phyloP scores from a whole-genome alignment of 331 rosid species.

The Cucumis variabilis region DNA sequence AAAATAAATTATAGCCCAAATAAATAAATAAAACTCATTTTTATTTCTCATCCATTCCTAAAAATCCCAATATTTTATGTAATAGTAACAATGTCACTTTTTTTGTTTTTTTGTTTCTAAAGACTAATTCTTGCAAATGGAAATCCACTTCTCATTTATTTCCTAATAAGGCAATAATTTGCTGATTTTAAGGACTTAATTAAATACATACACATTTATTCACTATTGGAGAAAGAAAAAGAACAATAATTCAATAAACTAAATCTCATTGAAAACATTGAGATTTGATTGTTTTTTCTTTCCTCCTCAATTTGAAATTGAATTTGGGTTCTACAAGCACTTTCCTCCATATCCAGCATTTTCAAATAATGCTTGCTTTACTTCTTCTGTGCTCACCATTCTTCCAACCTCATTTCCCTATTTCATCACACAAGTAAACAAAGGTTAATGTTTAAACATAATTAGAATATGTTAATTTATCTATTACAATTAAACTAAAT shows the following conservation, averaged over 20 bases:
- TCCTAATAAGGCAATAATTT: background rate
- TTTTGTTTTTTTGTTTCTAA: no score
- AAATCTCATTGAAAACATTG: conserved; percentile 1
- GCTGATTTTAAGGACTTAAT: background rate
- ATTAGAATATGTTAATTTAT: no score
- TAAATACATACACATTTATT: conserved; percentile 15
- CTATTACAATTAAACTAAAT: no score
- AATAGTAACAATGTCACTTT: background rate
- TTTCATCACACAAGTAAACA: background rate
- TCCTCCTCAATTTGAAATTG: no score
- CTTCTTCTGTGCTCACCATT: conserved; percentile 57
- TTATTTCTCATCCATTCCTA: background rate
- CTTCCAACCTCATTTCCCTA: conserved; percentile 60
- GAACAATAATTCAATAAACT: background rate
- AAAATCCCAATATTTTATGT: background rate
- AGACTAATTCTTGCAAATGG: background rate
- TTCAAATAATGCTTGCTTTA: conserved; percentile 80
- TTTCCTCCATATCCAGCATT: conserved; percentile 98
- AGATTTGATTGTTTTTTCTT: background rate
- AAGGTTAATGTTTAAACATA: no score
- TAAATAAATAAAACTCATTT: no score
- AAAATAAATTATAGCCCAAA: no score
- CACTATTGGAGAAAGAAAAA: background rate
- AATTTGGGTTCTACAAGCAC: conserved; percentile 57
- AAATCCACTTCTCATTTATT: background rate